phyloP scores from a whole-genome alignment of 2,329 filamentous ascomycete species.

The Camptophora hylomeconis region DNA sequence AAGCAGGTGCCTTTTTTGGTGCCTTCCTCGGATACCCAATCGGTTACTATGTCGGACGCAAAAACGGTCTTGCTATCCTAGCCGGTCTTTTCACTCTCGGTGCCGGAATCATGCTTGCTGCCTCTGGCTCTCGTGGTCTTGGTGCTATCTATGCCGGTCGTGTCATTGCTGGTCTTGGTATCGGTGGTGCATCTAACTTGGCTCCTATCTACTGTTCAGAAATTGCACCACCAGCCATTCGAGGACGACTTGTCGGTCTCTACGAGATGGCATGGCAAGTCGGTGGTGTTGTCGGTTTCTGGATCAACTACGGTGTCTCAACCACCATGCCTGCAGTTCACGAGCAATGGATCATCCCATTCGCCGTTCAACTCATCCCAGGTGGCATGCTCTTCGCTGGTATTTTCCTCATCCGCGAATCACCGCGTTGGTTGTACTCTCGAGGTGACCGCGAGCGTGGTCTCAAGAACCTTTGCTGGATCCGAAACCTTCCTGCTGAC shows the following conservation, averaged over 20 bases:
- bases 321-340: slow-evolving; percentile 22
- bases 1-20: slow-evolving; percentile 74
- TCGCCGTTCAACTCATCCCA: slow-evolving; percentile 29
- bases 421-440: slow-evolving; percentile 57
- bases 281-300: slow-evolving; percentile 37
- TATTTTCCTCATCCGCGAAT: slow-evolving; percentile 49
- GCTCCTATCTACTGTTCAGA: slow-evolving; percentile 49
- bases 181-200: slow-evolving; percentile 43
- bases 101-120: slow-evolving; percentile 59
- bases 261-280: slow-evolving; percentile 45
- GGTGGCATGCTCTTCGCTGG: slow-evolving; percentile 36
- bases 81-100: slow-evolving; percentile 54
- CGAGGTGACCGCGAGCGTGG: slow-evolving; percentile 57
- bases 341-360: slow-evolving; percentile 30
- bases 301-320: slow-evolving; percentile 45
- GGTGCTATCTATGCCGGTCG: slow-evolving; percentile 46
- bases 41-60: slow-evolving; percentile 55
- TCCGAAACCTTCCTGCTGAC: slow-evolving; percentile 27
- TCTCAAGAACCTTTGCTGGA: slow-evolving; percentile 37
- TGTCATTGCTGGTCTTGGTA: slow-evolving; percentile 44
- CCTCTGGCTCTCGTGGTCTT: slow-evolving; percentile 48
- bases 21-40: slow-evolving; percentile 55
- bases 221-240: slow-evolving; percentile 43
- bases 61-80: slow-evolving; percentile 50
- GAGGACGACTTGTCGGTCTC: slow-evolving; percentile 45